A percentile compares a stretch with the other conserved stretches of the same genome.
phyloP scores from a whole-genome alignment of 2,329 filamentous ascomycete species.

The Nothomitra cinnamomea region DNA sequence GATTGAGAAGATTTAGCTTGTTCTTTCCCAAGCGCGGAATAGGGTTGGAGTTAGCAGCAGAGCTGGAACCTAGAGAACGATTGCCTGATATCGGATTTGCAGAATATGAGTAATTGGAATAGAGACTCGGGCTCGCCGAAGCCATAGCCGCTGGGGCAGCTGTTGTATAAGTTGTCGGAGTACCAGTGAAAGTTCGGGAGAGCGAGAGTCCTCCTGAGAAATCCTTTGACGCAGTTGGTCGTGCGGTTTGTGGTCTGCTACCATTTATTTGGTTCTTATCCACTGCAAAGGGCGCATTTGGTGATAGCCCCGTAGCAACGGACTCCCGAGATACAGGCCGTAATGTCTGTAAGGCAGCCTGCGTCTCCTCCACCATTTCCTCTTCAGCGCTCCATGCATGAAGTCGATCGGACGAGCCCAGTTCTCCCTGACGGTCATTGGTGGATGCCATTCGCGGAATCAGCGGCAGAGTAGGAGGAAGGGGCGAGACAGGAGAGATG shows the following conservation, averaged over 20 bases:
- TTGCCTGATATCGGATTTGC: neutral
- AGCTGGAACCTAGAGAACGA: neutral
- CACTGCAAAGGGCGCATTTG: neutral
- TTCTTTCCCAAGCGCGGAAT: constrained; percentile 9
- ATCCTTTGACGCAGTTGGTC: neutral
- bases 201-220: neutral
- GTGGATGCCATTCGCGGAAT: constrained; percentile 21
- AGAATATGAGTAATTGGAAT: neutral
- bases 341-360: neutral
- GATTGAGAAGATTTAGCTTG: constrained; percentile 22
- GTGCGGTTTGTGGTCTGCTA: neutral
- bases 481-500: constrained; percentile 21
- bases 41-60: neutral
- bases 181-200: neutral
- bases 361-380: constrained; percentile 1
- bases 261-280: neutral
- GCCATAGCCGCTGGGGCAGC: neutral
- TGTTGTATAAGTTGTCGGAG: neutral
- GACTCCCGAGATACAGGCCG: neutral
- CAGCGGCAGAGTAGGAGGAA: constrained; percentile 30
- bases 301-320: neutral
- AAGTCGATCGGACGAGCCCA: neutral
- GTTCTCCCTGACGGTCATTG: constrained; percentile 5
- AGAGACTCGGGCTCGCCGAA: neutral
- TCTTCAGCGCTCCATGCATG: neutral